These are phyloP conservation scores for Scleroderma bovista DNA, from an alignment of 768 basidiomycete genomes.

Conservation along the genomic window DNA sequence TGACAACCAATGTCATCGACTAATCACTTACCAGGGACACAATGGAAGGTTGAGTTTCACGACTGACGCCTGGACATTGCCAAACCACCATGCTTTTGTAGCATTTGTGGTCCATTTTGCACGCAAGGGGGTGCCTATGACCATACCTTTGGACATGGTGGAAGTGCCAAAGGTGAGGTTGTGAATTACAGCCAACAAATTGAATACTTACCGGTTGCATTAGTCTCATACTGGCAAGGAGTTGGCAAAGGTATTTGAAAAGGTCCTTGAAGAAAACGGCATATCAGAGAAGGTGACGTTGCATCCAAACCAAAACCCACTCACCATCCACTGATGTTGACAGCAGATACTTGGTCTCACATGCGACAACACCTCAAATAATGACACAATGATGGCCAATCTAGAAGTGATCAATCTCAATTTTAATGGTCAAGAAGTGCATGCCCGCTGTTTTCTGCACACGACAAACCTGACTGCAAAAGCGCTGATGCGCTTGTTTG, in stretches of 20 bases:
- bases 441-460: slow-evolving; percentile 17
- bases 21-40: too few relatives aligned
- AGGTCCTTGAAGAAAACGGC: slow-evolving; percentile 31
- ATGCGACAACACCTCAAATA: slow-evolving; percentile 18
- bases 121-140: background rate
- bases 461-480: slow-evolving; percentile 34
- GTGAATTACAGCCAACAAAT: too few relatives aligned
- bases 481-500: too few relatives aligned
- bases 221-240: slow-evolving; percentile 30
- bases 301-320: too few relatives aligned
- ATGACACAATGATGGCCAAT: slow-evolving; percentile 29
- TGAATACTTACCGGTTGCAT: too few relatives aligned
- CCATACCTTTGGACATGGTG: background rate
- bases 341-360: slow-evolving; percentile 26
- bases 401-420: slow-evolving; percentile 17
- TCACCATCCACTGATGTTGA: too few relatives aligned
- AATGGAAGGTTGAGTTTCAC: background rate
- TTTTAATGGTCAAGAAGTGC: slow-evolving; percentile 21
- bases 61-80: background rate
- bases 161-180: background rate
- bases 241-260: slow-evolving; percentile 29
- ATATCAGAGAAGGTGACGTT: slow-evolving; percentile 28
- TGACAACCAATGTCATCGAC: too few relatives aligned
- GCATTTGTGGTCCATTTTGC: background rate
- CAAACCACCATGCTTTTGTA: background rate